phyloP scores from a whole-genome alignment of 2,329 filamentous ascomycete genomes.

The Cladosporium sp. region DNA sequence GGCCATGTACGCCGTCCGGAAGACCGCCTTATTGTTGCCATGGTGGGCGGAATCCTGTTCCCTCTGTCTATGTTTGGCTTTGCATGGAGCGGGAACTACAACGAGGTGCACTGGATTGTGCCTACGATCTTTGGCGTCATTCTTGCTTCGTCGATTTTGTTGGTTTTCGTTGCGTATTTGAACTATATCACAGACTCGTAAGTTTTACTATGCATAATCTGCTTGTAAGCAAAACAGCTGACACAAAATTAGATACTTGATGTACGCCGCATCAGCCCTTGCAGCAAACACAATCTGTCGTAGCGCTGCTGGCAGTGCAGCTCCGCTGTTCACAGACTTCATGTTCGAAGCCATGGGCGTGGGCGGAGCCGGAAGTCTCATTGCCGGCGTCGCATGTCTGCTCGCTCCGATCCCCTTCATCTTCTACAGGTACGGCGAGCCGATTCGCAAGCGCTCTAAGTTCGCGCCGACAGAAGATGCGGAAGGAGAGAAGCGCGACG shows the following conservation, averaged over 20 bases:
- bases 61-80: conserved; percentile 40
- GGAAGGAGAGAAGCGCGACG: conserved; percentile 16
- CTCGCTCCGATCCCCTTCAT: conserved; percentile 38
- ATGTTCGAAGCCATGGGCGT: conserved; percentile 36
- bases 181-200: conserved; percentile 55
- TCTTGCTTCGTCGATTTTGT: conserved; percentile 42
- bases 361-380: conserved; percentile 39
- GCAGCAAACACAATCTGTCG: conserved; percentile 35
- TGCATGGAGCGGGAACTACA: conserved; percentile 42
- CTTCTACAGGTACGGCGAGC: conserved; percentile 35
- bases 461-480: conserved; percentile 32
- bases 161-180: conserved; percentile 55
- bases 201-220: not conserved
- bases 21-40: conserved; percentile 38
- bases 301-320: conserved; percentile 33
- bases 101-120: conserved; percentile 48
- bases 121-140: conserved; percentile 48
- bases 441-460: conserved; percentile 27
- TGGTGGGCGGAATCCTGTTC: conserved; percentile 37
- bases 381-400: conserved; percentile 45
- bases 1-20: conserved; percentile 47
- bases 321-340: conserved; percentile 35
- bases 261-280: conserved; percentile 36
- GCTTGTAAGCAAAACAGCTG: not conserved
- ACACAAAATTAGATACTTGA: conserved; percentile 38